Conservation (phyloP, 345 rosid genomes). For the Hibiscus trionum region DNA sequence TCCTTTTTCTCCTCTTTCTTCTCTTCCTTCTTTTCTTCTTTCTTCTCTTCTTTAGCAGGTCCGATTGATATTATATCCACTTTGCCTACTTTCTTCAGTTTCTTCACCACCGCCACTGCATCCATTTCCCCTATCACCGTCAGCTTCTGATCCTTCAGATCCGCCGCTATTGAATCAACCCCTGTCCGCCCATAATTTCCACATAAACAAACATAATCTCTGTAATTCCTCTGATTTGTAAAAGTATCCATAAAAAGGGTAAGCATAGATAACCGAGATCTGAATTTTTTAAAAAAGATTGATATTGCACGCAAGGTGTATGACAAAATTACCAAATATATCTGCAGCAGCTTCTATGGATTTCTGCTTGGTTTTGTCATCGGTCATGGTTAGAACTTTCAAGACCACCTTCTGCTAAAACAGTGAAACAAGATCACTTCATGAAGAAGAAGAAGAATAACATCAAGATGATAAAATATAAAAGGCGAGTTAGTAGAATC, state of each 20-base stretch:
- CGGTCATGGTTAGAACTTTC: slow-evolving; percentile 88
- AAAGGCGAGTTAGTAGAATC: not conserved
- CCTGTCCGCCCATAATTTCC: slow-evolving; percentile 26
- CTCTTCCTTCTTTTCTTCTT: slow-evolving; percentile 41
- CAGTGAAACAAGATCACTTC: slow-evolving; percentile 46
- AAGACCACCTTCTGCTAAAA: slow-evolving; percentile 64
- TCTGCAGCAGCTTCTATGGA: slow-evolving; percentile 91
- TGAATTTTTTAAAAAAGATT: slow-evolving; percentile 1
- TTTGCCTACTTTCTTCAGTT: slow-evolving; percentile 88
- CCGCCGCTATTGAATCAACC: slow-evolving; percentile 82
- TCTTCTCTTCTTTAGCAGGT: slow-evolving; percentile 69
- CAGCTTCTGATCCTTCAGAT: slow-evolving; percentile 80
- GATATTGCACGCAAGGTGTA: not conserved
- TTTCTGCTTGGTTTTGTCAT: slow-evolving; percentile 83
- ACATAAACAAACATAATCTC: not conserved
- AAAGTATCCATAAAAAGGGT: not conserved
- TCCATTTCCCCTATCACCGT: slow-evolving; percentile 88
- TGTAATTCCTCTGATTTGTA: not conserved
- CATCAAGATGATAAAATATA: slow-evolving; percentile 12
- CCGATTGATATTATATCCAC: slow-evolving; percentile 83
- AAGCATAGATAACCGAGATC: not conserved
- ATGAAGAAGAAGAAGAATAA: slow-evolving; percentile 16
- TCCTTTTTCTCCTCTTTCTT: slow-evolving; percentile 54
- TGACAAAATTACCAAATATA: slow-evolving; percentile 37
- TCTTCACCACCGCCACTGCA: slow-evolving; percentile 76